phyloP scores from a whole-genome alignment of 1,139 yeast species.

The Sugiyamaella paludigena region DNA sequence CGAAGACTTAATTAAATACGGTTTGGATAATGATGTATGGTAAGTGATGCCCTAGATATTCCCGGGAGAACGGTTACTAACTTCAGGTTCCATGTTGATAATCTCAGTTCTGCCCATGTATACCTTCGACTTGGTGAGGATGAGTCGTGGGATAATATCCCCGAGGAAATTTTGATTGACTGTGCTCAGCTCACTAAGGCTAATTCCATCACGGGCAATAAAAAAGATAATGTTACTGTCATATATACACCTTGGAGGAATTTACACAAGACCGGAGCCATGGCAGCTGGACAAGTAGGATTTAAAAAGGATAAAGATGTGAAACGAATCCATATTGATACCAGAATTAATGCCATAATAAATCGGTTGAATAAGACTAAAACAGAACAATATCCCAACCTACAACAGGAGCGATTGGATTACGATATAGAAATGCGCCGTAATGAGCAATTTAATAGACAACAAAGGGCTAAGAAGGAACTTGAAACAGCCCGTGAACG shows the following conservation, averaged over 20 bases:
- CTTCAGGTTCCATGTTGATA: conserved; percentile 67
- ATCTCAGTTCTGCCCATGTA: conserved; percentile 78
- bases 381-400: conserved; percentile 52
- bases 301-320: conserved; percentile 60
- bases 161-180: conserved; percentile 53
- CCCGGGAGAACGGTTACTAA: not conserved
- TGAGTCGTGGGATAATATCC: conserved; percentile 47
- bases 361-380: conserved; percentile 69
- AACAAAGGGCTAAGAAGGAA: conserved; percentile 34
- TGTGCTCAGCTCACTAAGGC: conserved; percentile 79
- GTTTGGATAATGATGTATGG: conserved; percentile 72
- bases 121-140: conserved; percentile 57
- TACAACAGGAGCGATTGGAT: conserved; percentile 44
- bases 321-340: conserved; percentile 53
- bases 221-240: conserved; percentile 64
- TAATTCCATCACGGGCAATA: conserved; percentile 76
- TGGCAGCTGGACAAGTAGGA: conserved; percentile 84
- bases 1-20: conserved; percentile 67
- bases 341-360: conserved; percentile 60
- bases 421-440: conserved; percentile 38
- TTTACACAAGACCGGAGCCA: conserved; percentile 64
- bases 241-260: conserved; percentile 78
- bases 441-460: conserved; percentile 40
- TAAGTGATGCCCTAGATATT: conserved; percentile 17
- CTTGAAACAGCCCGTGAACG: conserved; percentile 33